Conservation (phyloP, 495 filamentous ascomycete genomes). For the Xylaria curta region DNA sequence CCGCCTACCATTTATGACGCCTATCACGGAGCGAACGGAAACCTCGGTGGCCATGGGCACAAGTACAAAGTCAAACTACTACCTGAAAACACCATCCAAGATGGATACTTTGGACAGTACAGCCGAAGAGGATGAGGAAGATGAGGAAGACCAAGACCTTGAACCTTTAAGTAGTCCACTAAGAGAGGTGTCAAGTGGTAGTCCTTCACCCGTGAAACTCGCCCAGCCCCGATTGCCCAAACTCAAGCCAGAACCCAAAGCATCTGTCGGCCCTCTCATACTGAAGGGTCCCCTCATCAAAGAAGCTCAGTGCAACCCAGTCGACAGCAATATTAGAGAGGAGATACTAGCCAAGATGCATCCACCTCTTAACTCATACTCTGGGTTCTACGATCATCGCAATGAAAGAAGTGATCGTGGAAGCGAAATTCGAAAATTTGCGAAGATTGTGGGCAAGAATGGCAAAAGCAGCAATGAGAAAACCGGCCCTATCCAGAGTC, state of each 20-base stretch:
- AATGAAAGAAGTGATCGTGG: constrained; percentile 63
- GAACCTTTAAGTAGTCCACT: constrained; percentile 74
- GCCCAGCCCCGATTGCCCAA: constrained; percentile 53
- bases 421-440: constrained; percentile 78
- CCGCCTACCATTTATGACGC: constrained; percentile 96
- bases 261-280: constrained; percentile 32
- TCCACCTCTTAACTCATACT: constrained; percentile 72
- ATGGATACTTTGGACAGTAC: constrained; percentile 33
- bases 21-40: constrained; percentile 94
- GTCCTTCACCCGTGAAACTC: constrained; percentile 45
- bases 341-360: constrained; percentile 75
- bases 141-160: constrained; percentile 52
- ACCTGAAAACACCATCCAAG: constrained; percentile 75
- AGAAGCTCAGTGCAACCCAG: constrained; percentile 86
- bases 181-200: constrained; percentile 54
- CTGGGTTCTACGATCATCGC: constrained; percentile 77
- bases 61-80: constrained; percentile 49
- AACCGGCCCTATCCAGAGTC: constrained; percentile 57
- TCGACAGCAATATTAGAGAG: constrained; percentile 73
- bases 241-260: constrained; percentile 28
- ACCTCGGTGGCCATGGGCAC: constrained; percentile 74
- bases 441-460: constrained; percentile 68
- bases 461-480: constrained; percentile 66
- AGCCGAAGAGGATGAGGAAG: constrained; percentile 30
- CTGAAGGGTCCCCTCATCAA: constrained; percentile 73